These are phyloP conservation scores for Pugionium dolabratum DNA, from an alignment of 345 rosid species.

Conservation along the genomic window DNA sequence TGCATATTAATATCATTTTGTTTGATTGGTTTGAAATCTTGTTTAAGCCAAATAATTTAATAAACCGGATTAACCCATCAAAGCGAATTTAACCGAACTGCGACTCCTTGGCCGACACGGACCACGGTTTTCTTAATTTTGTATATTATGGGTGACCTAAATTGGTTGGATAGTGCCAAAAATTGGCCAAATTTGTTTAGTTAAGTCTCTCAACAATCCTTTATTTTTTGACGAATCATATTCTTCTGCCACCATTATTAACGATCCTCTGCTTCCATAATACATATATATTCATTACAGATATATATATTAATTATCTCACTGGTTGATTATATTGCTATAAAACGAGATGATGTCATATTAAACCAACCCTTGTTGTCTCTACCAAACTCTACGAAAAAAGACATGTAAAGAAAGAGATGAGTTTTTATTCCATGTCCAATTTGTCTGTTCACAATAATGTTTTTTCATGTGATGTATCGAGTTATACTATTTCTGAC, in stretches of 20 bases:
- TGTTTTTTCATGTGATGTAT: not conserved
- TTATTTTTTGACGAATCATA: conserved; percentile 61
- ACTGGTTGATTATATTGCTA: not conserved
- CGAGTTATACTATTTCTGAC: too few species aligned
- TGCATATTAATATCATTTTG: too few species aligned
- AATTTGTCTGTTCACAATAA: conserved; percentile 2
- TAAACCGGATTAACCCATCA: not conserved
- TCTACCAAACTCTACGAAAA: too few species aligned
- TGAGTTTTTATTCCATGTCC: conserved; percentile 6
- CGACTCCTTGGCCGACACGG: not conserved
- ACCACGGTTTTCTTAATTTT: not conserved
- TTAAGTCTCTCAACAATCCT: conserved; percentile 57
- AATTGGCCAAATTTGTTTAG: conserved; percentile 41
- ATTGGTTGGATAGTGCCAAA: conserved; percentile 22
- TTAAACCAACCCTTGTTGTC: not conserved
- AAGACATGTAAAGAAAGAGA: too few species aligned
- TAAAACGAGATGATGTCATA: not conserved
- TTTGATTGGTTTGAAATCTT: too few species aligned
- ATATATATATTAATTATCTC: too few species aligned
- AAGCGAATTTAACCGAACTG: conserved; percentile 10
- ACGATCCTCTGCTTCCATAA: not conserved
- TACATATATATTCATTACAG: not conserved
- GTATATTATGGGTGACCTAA: conserved; percentile 33
- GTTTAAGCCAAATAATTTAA: too few species aligned
- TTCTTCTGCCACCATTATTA: conserved; percentile 53